A percentile compares a stretch with the other conserved stretches of the same genome.
These are phyloP conservation scores for Thoreauomyces humboldtii DNA, from an alignment of 192 early-diverging fungal genomes.

Conservation along the genomic window DNA sequence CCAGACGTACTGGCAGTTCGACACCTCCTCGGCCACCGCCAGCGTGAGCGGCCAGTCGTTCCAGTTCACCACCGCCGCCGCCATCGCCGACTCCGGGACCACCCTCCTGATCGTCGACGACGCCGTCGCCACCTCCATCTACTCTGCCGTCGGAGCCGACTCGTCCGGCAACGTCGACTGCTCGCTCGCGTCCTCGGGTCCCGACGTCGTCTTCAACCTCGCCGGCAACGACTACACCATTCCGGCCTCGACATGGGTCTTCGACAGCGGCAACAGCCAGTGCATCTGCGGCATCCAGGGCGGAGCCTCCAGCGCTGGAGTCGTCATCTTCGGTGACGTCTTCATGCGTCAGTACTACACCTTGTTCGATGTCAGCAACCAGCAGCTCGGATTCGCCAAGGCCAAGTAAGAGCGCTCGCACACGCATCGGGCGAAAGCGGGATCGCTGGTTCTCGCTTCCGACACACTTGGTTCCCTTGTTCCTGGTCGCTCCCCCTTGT, in stretches of 20 bases:
- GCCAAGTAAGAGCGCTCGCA: too few species aligned
- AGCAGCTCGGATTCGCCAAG: slow-evolving; percentile 43
- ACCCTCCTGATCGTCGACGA: slow-evolving; percentile 20
- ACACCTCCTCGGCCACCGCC: slow-evolving; percentile 6
- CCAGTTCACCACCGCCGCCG: neutral
- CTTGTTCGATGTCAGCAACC: slow-evolving; percentile 44
- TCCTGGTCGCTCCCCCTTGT: too few species aligned
- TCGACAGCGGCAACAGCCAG: slow-evolving; percentile 8
- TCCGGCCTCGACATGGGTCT: slow-evolving; percentile 32
- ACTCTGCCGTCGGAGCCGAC: slow-evolving; percentile 35
- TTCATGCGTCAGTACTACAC: slow-evolving; percentile 53
- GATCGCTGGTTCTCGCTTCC: too few species aligned
- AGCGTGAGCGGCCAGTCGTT: slow-evolving; percentile 3
- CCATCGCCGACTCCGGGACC: slow-evolving; percentile 40
- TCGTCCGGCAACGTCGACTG: slow-evolving; percentile 30
- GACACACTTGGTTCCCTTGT: too few species aligned
- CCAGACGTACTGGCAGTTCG: slow-evolving; percentile 28
- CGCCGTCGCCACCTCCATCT: slow-evolving; percentile 21
- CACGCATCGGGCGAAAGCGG: too few species aligned
- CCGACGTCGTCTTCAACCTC: slow-evolving; percentile 32
- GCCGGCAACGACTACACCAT: slow-evolving; percentile 26
- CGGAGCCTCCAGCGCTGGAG: slow-evolving; percentile 24
- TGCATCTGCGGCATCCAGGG: slow-evolving; percentile 32
- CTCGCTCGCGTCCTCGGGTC: slow-evolving; percentile 9
- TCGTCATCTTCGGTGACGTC: slow-evolving; percentile 49